Evolutionary conservation across 2,329 filamentous ascomycete genomes (phyloP), one percentile per base, ranked within the genome.

Genomic region (Diplodia sapinea): DNA sequence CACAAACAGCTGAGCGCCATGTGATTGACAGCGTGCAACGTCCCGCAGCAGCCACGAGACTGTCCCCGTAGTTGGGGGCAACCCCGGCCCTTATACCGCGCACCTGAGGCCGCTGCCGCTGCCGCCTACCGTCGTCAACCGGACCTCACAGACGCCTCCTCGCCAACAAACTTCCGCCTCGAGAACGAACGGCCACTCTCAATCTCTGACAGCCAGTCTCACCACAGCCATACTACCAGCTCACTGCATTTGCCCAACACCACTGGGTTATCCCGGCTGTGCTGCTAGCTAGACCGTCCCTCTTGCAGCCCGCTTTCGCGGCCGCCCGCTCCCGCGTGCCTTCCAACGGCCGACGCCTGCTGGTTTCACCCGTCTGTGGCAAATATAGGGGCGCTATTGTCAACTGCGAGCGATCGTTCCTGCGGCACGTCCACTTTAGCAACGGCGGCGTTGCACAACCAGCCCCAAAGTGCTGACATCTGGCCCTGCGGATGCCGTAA

Each of bases 1-100:
- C 59, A 63, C 59, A 63, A 63, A 51, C 29, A 47, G n/a, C 9
- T 26, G n/a, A 7, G 26, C 20, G 59, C 59, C 59, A 63, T 63
- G 59, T 63, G 59, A 51, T 63, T 63, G 47, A 63, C 59, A 63
- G 57, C 57, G 59, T 20, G 47, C 12, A 63, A 63, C 31, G 59
- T 63, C n/a, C 31, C 59, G 50, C 59, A 3, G 43, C 59, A 51
- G 29, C 36, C 17, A 6, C 50, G 49, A 13, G 29, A 29, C 4
- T 51, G 20, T 23, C 23, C 31, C 26, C 3, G 26, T 26, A 26
- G 23, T 26, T 26, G 23, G 23, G 23, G 23, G 23, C 23, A 26
- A 26, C 23, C 23, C 26, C 26, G 26, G 26, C 26, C 26, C 26
- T 26, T 26, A 26, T 26, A 26, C 23, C 2, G 23, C 23, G 23